phyloP scores from a whole-genome alignment of 2,329 filamentous ascomycete species.

The Epichloe bromicola region DNA sequence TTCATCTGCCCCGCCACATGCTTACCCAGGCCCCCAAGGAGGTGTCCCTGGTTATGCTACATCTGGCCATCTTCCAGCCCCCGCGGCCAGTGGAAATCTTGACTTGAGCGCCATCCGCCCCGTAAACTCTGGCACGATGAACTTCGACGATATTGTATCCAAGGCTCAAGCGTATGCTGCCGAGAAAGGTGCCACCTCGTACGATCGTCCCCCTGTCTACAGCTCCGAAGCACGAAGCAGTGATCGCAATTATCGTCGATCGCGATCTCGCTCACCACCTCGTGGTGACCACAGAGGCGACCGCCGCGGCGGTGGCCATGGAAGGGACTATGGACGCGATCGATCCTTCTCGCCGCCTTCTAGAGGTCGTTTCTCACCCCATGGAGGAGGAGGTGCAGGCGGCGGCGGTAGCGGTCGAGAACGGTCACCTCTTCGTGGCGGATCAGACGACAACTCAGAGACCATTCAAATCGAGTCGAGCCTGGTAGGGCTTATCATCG shows the following conservation, averaged over 20 bases:
- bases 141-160: conserved; percentile 71
- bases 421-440: conserved; percentile 41
- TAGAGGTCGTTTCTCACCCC: conserved; percentile 49
- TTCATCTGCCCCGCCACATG: conserved; percentile 20
- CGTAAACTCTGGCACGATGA: conserved; percentile 67
- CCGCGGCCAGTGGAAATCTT: conserved; percentile 60
- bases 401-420: conserved; percentile 38
- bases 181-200: conserved; percentile 58
- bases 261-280: conserved; percentile 62
- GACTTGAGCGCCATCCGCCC: conserved; percentile 73
- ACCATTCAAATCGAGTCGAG: conserved; percentile 78
- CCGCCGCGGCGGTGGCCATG: conserved; percentile 51
- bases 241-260: conserved; percentile 45
- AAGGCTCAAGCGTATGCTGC: conserved; percentile 73
- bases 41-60: conserved; percentile 24
- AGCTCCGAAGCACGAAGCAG: conserved; percentile 21
- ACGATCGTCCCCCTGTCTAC: conserved; percentile 43
- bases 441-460: conserved; percentile 56
- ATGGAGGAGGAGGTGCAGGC: conserved; percentile 24
- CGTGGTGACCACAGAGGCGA: conserved; percentile 69
- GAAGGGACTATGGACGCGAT: conserved; percentile 40
- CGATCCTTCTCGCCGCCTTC: conserved; percentile 59
- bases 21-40: conserved; percentile 25
- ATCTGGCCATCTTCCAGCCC: conserved; percentile 46
- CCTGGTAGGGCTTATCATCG: conserved; percentile 81